A percentile compares a stretch with the other conserved stretches of the same genome.
Conservation (phyloP, 2,329 filamentous ascomycete species). For the Podosphaera fusca region DNA sequence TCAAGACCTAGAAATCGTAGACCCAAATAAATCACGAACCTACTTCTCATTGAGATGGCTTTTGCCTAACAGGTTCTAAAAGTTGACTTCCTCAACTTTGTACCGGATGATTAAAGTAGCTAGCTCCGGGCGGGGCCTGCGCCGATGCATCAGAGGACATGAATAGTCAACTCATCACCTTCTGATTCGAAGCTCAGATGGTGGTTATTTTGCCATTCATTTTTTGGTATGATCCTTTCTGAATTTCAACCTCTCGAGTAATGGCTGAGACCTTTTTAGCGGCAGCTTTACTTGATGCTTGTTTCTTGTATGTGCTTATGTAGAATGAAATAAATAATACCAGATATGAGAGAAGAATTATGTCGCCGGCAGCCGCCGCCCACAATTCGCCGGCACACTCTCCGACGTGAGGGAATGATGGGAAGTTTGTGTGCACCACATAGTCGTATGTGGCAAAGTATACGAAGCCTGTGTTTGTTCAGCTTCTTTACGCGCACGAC, state of each 20-base stretch:
- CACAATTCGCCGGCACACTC: slow-evolving; percentile 91
- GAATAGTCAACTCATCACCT: background rate
- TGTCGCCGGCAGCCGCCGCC: slow-evolving; percentile 77
- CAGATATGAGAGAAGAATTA: slow-evolving; percentile 81
- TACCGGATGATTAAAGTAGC: background rate
- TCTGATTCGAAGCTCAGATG: background rate
- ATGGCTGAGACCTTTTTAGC: background rate
- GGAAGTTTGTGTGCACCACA: slow-evolving; percentile 81
- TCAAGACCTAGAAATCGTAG: background rate
- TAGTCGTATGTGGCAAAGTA: slow-evolving; percentile 99
- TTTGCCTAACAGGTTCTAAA: background rate
- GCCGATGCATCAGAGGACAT: background rate
- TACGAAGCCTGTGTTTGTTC: slow-evolving; percentile 44
- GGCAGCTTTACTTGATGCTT: background rate
- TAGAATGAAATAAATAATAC: slow-evolving; percentile 99
- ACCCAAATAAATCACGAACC: background rate
- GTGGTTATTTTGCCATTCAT: background rate
- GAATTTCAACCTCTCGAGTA: background rate
- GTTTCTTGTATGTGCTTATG: slow-evolving; percentile 80
- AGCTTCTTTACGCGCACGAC: background rate
- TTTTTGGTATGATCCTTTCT: background rate
- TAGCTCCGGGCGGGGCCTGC: background rate
- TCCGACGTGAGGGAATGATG: slow-evolving; percentile 60
- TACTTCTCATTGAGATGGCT: background rate
- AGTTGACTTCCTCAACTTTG: background rate